Evolutionary conservation across 1,284 basidiomycete genomes (phyloP).

Genomic region (Cutaneotrichosporon cavernicola): DNA sequence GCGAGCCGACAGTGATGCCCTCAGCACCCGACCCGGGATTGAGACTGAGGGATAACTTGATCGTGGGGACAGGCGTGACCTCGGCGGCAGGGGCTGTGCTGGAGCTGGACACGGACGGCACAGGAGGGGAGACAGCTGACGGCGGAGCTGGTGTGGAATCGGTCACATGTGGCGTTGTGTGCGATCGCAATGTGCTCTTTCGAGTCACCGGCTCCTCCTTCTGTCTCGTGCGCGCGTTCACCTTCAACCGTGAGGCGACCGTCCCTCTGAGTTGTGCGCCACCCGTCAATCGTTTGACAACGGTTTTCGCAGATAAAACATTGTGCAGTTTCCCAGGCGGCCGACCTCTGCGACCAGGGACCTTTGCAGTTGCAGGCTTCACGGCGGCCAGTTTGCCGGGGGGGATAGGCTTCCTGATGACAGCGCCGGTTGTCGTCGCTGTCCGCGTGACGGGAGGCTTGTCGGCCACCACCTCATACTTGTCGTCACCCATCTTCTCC

Average conservation of each 20-base stretch:
- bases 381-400: not conserved
- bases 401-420: not conserved
- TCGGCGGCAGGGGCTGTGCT: not conserved
- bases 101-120: not conserved
- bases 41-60: not conserved
- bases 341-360: not conserved
- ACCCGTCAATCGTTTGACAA: conserved; percentile 12
- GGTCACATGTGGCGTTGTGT: conserved; percentile 1
- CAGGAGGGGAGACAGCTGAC: not conserved
- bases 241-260: conserved; percentile 15
- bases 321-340: conserved; percentile 2
- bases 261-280: not conserved
- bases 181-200: conserved; percentile 18
- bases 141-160: conserved; percentile 2
- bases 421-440: not conserved
- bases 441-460: conserved; percentile 16
- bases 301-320: conserved; percentile 3
- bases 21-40: not conserved
- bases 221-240: conserved; percentile 1
- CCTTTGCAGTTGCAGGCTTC: not conserved
- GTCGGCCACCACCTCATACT: conserved; percentile 14
- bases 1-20: conserved; percentile 5
- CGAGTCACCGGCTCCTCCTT: conserved; percentile 11
- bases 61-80: not conserved
- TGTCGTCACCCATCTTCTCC: conserved; percentile 27